These are phyloP conservation scores for Tolypocladium cylindrosporum DNA, from an alignment of 2,329 filamentous ascomycete genomes.

Conservation along the genomic window DNA sequence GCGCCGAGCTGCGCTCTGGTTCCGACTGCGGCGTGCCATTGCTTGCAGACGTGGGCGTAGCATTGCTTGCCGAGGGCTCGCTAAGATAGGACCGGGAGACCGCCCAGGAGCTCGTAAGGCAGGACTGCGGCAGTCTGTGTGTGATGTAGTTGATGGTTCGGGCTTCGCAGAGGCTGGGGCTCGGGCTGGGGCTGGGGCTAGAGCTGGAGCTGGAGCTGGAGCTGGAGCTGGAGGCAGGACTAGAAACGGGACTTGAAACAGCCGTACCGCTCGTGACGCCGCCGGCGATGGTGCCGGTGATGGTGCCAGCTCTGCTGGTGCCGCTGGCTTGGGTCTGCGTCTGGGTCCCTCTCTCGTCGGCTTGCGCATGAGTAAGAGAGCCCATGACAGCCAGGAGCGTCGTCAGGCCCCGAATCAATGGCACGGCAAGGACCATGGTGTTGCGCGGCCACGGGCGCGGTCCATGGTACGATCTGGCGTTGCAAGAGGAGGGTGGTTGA, in stretches of 20 bases:
- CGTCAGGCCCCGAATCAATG: neutral
- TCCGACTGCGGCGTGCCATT: neutral
- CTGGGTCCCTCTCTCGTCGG: neutral
- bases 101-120: conserved; percentile 54
- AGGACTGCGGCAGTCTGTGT: conserved; percentile 66
- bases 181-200: neutral
- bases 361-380: neutral
- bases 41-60: neutral
- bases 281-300: neutral
- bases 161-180: conserved; percentile 32
- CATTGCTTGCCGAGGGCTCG: neutral
- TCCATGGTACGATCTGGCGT: conserved; percentile 2
- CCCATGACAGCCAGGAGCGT: neutral
- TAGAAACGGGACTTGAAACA: neutral
- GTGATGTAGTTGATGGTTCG: conserved; percentile 76
- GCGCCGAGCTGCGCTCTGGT: neutral
- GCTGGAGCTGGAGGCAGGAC: no score
- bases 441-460: neutral
- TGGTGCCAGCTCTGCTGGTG: neutral
- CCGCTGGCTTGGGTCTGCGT: neutral
- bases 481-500: neutral
- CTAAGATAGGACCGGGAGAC: conserved; percentile 11
- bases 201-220: neutral
- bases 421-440: conserved; percentile 5
- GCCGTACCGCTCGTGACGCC: neutral